Base-by-base conservation (phyloP, 371 early-diverging fungal genomes). In the Massospora cicadina region DNA sequence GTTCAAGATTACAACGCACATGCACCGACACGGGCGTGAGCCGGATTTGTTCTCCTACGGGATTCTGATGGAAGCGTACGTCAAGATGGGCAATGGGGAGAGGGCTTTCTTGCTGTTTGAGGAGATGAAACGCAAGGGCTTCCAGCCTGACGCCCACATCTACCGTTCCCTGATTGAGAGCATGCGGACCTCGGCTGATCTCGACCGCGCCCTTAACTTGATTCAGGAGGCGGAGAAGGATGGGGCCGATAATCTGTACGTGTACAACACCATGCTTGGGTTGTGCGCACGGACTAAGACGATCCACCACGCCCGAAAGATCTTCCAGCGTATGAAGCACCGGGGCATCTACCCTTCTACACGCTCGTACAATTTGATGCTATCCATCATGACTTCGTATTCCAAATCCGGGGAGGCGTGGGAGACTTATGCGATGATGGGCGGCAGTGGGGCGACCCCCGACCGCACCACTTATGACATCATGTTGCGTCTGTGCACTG, bases 131-230 rank as follows among this genome's bases (percentile, higher is more conserved):
- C 28, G 5, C 2, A 13, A 53, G 53, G 54, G 54, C 13, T 27
- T 64, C 55, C 64, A 25, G 54, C 64, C 64, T 13, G 64, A 64
- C 55, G 64, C 54, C 1, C 27, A 27, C 13, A 28, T 64, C 25
- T 64, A 64, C 29, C 28, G 54, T 29, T 54, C 64, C 2, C 21
- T 64, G 27, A 64, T 64, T 54, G 54, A 64, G 17, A 55, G 54
- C 29, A 28, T 54, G 25, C 25, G 28, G 10, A 23, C 28, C 2
- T n/a, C 28, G 10, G 23, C 33, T 12, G 64, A 64, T 30, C n/a
- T 64, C 28, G 54, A 33, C n/a, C 43, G 55, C 1, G 64, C 64
- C 1, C n/a, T 54, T 30, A 43, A 21, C 29, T 25, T 64, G 29
- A 28, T 64, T 25, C 29, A 64, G 27, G 54, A 33, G 55, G 55